phyloP scores from a whole-genome alignment of 2,329 filamentous ascomycete species.

The Cryphonectria radicalis region DNA sequence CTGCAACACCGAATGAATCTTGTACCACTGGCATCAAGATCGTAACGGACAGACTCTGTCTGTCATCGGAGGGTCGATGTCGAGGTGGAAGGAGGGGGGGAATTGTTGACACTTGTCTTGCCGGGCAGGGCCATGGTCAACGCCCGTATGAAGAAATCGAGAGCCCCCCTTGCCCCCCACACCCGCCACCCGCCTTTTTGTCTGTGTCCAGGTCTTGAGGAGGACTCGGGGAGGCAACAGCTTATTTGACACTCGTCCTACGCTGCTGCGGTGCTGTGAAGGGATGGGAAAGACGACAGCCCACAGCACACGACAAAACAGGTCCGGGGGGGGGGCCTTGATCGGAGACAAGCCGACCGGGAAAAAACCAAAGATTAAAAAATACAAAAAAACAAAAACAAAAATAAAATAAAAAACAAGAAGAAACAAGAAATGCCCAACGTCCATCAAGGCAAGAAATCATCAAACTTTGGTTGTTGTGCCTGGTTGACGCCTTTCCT shows the following conservation, averaged over 20 bases:
- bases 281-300: neutral
- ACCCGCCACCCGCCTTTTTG: too few species aligned
- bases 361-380: neutral
- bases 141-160: neutral
- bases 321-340: too few species aligned
- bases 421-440: too few species aligned
- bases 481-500: neutral
- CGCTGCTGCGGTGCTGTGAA: neutral
- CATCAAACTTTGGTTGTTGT: neutral
- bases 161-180: too few species aligned
- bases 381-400: too few species aligned
- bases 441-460: too few species aligned
- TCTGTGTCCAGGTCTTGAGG: too few species aligned
- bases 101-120: neutral
- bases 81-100: neutral
- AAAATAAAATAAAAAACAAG: neutral
- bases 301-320: neutral
- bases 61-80: neutral
- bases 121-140: neutral
- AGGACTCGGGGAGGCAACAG: neutral
- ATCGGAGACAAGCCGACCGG: neutral
- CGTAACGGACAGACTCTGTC: neutral
- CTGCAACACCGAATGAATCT: neutral
- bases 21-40: neutral
- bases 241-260: neutral